Base-by-base conservation (phyloP, 306 rosid species). In the Cucurbita pepo region DNA sequence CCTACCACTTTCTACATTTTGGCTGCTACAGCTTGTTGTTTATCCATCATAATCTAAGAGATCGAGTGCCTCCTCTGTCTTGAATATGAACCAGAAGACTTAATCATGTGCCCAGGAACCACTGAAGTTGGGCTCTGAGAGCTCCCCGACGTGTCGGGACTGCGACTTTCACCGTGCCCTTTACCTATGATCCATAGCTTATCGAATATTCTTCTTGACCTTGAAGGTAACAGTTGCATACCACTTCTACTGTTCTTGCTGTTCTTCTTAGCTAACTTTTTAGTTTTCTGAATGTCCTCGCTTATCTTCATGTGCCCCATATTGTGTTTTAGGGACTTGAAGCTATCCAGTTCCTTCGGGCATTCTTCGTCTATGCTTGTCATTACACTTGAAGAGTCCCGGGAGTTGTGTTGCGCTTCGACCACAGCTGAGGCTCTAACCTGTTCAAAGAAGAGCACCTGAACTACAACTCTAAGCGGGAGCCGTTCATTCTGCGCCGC, bases 401-500 rank as follows among this genome's bases (percentile, higher is more conserved):
- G 66, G 0, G 89, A 69, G 47, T 30, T 45, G 56, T 50, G 54
- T 2, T 30, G 59, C 3, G 47, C 52, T 15, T 43, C 82, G 5
- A 38, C 56, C 1, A 64, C 75, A 30, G 86, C 75, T 5, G 96
- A 76, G 4, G 90, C 88, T 77, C 95, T 85, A 5, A 95, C 75
- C 86, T 88, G 99, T 86, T 95, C 97, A 41, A 91, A 88, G 80
- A 80, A 95, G 51, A 95, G 95, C 77, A 89, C 93, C 81, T 91
- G 99, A 72, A 95, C 97, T 16, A 91, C 86, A 1, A 91, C 90
- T 64, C 99, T 85, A 61, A 95, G 93, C 5, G 99, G 99, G 54
- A 95, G 99, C 5, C 85, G 88, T 57, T 95, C 97, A 5, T 91
- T 95, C 76, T 95, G 96, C 1, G 96, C 99, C 3, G 97, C 99